Percentiles rank a stretch among this genome's conserved stretches.
phyloP scores from a whole-genome alignment of 345 rosid species.

The Pugionium cornutum region DNA sequence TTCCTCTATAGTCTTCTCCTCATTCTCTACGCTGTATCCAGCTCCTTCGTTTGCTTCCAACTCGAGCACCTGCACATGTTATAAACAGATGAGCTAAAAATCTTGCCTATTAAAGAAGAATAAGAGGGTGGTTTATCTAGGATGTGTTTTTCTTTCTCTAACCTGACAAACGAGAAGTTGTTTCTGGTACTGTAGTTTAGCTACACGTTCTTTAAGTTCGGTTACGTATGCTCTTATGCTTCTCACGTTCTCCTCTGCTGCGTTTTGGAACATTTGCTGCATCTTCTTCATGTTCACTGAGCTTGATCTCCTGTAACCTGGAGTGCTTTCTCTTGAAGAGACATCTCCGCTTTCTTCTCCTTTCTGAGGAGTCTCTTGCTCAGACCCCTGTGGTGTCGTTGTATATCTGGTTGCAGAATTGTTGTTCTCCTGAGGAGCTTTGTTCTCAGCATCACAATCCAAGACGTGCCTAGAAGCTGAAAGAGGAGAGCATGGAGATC shows the following conservation, averaged over 20 bases:
- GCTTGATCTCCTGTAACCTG: constrained; percentile 72
- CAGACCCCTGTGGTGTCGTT: constrained; percentile 46
- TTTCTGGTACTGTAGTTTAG: constrained; percentile 96
- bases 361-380: constrained; percentile 74
- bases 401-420: constrained; percentile 47
- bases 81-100: background rate
- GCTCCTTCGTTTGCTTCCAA: constrained; percentile 96
- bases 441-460: constrained; percentile 78
- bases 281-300: constrained; percentile 97
- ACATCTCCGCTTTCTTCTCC: constrained; percentile 81
- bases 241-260: constrained; percentile 99
- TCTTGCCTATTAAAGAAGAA: background rate
- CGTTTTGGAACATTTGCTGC: constrained; percentile 98
- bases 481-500: constrained; percentile 90
- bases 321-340: constrained; percentile 78
- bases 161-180: constrained; percentile 99
- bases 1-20: constrained; percentile 51
- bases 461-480: constrained; percentile 74
- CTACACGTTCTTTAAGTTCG: constrained; percentile 93
- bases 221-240: constrained; percentile 91
- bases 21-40: constrained; percentile 65
- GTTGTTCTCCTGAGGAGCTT: constrained; percentile 64
- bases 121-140: background rate
- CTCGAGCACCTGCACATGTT: constrained; percentile 72
- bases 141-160: constrained; percentile 8